phyloP scores from a whole-genome alignment of 1,284 basidiomycete species.

The Porogramme epimiltina region DNA sequence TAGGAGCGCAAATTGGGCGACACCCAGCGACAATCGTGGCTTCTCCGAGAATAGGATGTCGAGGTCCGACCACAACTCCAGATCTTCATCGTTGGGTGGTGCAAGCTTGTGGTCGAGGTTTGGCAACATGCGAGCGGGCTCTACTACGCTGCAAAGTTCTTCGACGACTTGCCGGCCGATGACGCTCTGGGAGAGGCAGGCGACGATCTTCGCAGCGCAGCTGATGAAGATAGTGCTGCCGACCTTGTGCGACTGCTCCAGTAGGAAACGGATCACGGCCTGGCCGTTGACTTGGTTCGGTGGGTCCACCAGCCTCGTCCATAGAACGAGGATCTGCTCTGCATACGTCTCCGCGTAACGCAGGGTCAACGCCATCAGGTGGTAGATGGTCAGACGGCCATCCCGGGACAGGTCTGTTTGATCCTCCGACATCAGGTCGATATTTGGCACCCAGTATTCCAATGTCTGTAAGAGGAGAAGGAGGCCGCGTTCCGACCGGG shows the following conservation, averaged over 20 bases:
- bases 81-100: constrained; percentile 70
- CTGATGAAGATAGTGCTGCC: constrained; percentile 78
- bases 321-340: constrained; percentile 84
- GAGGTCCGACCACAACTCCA: constrained; percentile 74
- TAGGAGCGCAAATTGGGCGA: constrained; percentile 87
- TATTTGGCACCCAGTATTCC: constrained; percentile 79
- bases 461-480: constrained; percentile 72
- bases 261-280: constrained; percentile 80
- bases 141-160: constrained; percentile 83
- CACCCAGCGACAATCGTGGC: constrained; percentile 67
- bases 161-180: constrained; percentile 79
- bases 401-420: constrained; percentile 57
- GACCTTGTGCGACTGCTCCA: constrained; percentile 87
- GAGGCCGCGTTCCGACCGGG: constrained; percentile 44
- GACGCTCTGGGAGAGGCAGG: constrained; percentile 81
- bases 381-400: constrained; percentile 74
- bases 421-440: constrained; percentile 69
- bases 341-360: constrained; percentile 78
- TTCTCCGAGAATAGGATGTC: constrained; percentile 75
- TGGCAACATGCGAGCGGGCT: constrained; percentile 83
- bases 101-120: constrained; percentile 70
- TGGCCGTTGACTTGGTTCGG: constrained; percentile 77
- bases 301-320: constrained; percentile 74
- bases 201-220: constrained; percentile 82
- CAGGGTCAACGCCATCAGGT: constrained; percentile 84